phyloP scores from a whole-genome alignment of 306 rosid genomes.

The Alnus glutinosa region DNA sequence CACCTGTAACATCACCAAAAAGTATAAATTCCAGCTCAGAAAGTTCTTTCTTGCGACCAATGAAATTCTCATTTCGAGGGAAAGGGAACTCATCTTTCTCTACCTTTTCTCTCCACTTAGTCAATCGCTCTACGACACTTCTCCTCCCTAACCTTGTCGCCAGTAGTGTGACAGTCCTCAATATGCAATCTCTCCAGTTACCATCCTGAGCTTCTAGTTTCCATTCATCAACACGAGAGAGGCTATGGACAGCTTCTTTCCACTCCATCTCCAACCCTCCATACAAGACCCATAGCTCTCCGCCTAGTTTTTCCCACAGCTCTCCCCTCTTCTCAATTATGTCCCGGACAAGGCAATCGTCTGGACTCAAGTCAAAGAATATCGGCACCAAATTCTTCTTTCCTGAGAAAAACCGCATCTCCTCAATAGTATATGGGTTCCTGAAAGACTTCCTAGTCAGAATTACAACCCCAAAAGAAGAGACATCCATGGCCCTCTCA shows the following conservation, averaged over 20 bases:
- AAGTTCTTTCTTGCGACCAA: conserved; percentile 82
- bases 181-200: conserved; percentile 87
- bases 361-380: conserved; percentile 76
- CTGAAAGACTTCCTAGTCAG: conserved; percentile 81
- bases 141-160: conserved; percentile 77
- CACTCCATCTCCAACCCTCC: conserved; percentile 87
- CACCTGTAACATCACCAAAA: conserved; percentile 73
- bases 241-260: conserved; percentile 75
- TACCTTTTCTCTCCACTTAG: conserved; percentile 73
- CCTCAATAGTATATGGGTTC: conserved; percentile 80
- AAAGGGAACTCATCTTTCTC: conserved; percentile 87
- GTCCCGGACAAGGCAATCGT: conserved; percentile 82
- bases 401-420: conserved; percentile 63
- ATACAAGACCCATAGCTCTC: conserved; percentile 72
- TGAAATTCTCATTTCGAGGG: conserved; percentile 61
- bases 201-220: conserved; percentile 86
- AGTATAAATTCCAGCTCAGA: conserved; percentile 80
- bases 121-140: conserved; percentile 70
- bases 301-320: conserved; percentile 83
- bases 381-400: conserved; percentile 86
- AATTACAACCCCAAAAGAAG: conserved; percentile 75
- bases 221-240: conserved; percentile 79
- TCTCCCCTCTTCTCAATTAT: conserved; percentile 91
- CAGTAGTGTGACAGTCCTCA: conserved; percentile 58
- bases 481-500: conserved; percentile 87